Conservation (phyloP, 1,284 basidiomycete genomes). For the Leccinum huronense region DNA sequence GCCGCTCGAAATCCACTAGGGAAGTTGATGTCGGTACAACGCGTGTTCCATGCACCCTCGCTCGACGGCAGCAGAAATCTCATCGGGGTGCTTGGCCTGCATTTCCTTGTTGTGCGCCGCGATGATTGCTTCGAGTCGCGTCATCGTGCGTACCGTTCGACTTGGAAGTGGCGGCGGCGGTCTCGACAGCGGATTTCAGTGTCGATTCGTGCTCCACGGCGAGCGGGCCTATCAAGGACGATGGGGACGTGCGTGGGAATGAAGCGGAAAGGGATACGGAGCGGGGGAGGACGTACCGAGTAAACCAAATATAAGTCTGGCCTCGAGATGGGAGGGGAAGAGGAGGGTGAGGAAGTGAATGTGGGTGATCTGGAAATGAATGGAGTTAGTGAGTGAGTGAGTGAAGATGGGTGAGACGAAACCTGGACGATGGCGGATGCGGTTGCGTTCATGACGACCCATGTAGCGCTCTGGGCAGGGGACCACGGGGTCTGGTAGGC, state of each 20-base stretch:
- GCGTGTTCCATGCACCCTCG: constrained; percentile 59
- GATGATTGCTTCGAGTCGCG: constrained; percentile 46
- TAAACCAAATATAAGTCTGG: constrained; percentile 82
- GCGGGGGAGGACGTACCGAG: constrained; percentile 51
- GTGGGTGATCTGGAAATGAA: constrained; percentile 75
- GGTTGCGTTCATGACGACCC: constrained; percentile 86
- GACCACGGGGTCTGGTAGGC: constrained; percentile 53
- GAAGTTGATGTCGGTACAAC: constrained; percentile 51
- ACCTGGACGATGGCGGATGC: constrained; percentile 87
- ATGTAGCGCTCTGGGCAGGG: constrained; percentile 67
- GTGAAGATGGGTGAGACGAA: constrained; percentile 23
- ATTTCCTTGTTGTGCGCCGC: constrained; percentile 47
- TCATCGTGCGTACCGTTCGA: constrained; percentile 38
- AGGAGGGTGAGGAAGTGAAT: constrained; percentile 97
- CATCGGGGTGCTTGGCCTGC: constrained; percentile 48
- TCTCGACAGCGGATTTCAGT: constrained; percentile 46
- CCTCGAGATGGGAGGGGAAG: constrained; percentile 94
- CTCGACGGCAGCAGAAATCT: constrained; percentile 63
- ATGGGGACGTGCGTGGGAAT: neutral
- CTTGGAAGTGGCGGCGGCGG: constrained; percentile 40
- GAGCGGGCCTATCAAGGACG: constrained; percentile 53
- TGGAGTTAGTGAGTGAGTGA: neutral
- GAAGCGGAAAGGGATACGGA: neutral
- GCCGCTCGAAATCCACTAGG: constrained; percentile 45
- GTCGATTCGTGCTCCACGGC: constrained; percentile 52